Evolutionary conservation across 805 yeast genomes (phyloP).

Genomic region (Candida rishiriensis): DNA sequence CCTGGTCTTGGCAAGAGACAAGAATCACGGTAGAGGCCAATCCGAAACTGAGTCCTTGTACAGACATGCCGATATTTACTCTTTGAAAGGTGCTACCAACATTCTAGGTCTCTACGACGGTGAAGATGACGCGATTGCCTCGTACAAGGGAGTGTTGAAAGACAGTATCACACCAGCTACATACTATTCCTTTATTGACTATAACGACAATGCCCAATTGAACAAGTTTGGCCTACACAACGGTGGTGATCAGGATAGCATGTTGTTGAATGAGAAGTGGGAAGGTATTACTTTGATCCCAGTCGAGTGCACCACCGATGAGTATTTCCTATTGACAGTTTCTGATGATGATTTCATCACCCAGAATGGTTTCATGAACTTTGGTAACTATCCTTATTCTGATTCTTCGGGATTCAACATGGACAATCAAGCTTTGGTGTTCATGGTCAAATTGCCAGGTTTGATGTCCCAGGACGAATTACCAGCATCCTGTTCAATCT

Average conservation of each 20-base stretch:
- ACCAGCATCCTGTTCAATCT: slow-evolving; percentile 4
- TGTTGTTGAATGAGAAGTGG: slow-evolving; percentile 30
- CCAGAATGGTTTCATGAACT: slow-evolving; percentile 25
- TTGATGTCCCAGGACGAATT: slow-evolving; percentile 9
- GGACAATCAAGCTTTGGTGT: slow-evolving; percentile 29
- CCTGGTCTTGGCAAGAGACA: slow-evolving; percentile 29
- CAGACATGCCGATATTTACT: slow-evolving; percentile 28
- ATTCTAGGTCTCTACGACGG: slow-evolving; percentile 27
- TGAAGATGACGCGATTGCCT: slow-evolving; percentile 22
- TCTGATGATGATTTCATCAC: slow-evolving; percentile 31
- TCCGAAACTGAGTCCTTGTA: slow-evolving; percentile 22
- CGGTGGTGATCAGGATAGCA: slow-evolving; percentile 26
- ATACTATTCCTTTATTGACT: slow-evolving; percentile 23
- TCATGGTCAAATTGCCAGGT: slow-evolving; percentile 26
- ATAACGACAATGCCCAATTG: slow-evolving; percentile 23
- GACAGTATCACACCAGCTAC: slow-evolving; percentile 24
- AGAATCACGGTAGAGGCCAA: slow-evolving; percentile 21
- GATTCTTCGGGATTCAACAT: slow-evolving; percentile 22
- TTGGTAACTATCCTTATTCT: slow-evolving; percentile 23
- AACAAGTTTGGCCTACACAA: slow-evolving; percentile 30
- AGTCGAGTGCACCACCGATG: slow-evolving; percentile 27
- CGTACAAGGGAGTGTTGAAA: slow-evolving; percentile 20
- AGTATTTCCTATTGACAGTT: slow-evolving; percentile 23
- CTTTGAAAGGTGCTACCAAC: slow-evolving; percentile 26
- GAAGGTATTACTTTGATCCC: slow-evolving; percentile 30